phyloP scores from a whole-genome alignment of 1,284 basidiomycete genomes.

The Tylopilus sp. region DNA sequence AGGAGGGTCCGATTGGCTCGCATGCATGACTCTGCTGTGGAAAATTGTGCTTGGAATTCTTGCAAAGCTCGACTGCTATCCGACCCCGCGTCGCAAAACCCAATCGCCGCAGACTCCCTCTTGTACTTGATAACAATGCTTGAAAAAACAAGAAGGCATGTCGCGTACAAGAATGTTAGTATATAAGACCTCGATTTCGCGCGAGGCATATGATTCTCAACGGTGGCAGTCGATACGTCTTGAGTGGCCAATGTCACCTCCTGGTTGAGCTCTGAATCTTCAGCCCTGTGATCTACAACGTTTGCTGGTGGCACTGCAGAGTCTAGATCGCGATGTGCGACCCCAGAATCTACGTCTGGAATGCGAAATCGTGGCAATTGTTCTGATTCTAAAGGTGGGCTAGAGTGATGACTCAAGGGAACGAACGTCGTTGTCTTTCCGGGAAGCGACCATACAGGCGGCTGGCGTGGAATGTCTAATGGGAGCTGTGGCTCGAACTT shows the following conservation, averaged over 20 bases:
- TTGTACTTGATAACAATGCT: slow-evolving; percentile 54
- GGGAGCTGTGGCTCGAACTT: slow-evolving; percentile 59
- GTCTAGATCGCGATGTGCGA: slow-evolving; percentile 17
- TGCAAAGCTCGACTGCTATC: slow-evolving; percentile 61
- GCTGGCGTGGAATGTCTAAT: slow-evolving; percentile 28
- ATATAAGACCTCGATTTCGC: slow-evolving; percentile 25
- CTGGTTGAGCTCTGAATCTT: slow-evolving; percentile 11
- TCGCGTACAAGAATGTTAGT: slow-evolving; percentile 38
- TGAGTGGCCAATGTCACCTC: slow-evolving; percentile 35
- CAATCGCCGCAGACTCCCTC: slow-evolving; percentile 63
- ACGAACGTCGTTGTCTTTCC: slow-evolving; percentile 14
- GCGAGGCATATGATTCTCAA: slow-evolving; percentile 12
- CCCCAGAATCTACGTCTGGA: slow-evolving; percentile 13
- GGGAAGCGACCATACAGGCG: slow-evolving; percentile 15
- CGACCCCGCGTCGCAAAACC: slow-evolving; percentile 74
- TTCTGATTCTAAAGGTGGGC: slow-evolving; percentile 7
- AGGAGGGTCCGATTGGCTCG: slow-evolving; percentile 47
- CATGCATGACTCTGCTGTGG: slow-evolving; percentile 57
- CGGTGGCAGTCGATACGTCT: slow-evolving; percentile 35
- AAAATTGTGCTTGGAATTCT: slow-evolving; percentile 40
- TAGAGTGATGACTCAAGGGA: slow-evolving; percentile 16
- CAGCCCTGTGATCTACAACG: slow-evolving; percentile 11
- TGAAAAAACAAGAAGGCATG: slow-evolving; percentile 38
- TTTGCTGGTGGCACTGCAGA: slow-evolving; percentile 21
- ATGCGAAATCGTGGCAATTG: slow-evolving; percentile 8